Evolutionary conservation across 2,329 filamentous ascomycete species (phyloP).

Genomic region (Fusarium sp.): DNA sequence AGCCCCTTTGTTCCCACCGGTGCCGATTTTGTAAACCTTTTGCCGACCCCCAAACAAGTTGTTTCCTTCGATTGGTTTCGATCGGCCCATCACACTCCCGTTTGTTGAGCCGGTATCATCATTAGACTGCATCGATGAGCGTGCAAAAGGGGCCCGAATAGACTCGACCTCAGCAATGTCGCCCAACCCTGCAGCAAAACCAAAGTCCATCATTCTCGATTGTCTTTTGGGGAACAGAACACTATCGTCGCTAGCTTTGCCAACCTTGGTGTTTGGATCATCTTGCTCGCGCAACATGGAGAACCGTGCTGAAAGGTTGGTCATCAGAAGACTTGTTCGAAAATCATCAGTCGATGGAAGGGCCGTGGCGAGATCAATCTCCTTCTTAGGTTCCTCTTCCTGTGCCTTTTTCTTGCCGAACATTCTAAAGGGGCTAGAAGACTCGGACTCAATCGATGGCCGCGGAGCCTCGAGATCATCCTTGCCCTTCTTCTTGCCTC

Average conservation of each 20-base stretch:
- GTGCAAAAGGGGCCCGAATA: conserved; percentile 69
- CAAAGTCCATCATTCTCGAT: conserved; percentile 79
- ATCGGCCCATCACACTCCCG: conserved; percentile 82
- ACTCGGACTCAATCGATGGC: conserved; percentile 65
- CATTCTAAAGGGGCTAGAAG: conserved; percentile 60
- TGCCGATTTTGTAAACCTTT: conserved; percentile 89
- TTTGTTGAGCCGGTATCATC: conserved; percentile 76
- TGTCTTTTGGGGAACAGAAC: conserved; percentile 85
- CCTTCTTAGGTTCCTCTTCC: conserved; percentile 67
- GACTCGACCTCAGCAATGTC: conserved; percentile 95
- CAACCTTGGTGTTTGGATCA: conserved; percentile 86
- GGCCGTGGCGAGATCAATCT: conserved; percentile 77
- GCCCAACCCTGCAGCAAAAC: conserved; percentile 66
- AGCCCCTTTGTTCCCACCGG: conserved; percentile 57
- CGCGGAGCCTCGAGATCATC: conserved; percentile 59
- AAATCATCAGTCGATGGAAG: conserved; percentile 90
- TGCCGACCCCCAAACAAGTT: conserved; percentile 93
- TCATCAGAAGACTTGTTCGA: conserved; percentile 94
- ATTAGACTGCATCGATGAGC: conserved; percentile 72
- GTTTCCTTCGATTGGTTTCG: conserved; percentile 88
- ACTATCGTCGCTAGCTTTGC: conserved; percentile 95
- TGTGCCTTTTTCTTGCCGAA: conserved; percentile 66
- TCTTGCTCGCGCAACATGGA: conserved; percentile 97
- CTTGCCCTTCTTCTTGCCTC: conserved; percentile 75
- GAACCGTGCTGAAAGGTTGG: conserved; percentile 91